Base-by-base conservation (phyloP, 2,329 filamentous ascomycete species). In the Penicillium carneum region DNA sequence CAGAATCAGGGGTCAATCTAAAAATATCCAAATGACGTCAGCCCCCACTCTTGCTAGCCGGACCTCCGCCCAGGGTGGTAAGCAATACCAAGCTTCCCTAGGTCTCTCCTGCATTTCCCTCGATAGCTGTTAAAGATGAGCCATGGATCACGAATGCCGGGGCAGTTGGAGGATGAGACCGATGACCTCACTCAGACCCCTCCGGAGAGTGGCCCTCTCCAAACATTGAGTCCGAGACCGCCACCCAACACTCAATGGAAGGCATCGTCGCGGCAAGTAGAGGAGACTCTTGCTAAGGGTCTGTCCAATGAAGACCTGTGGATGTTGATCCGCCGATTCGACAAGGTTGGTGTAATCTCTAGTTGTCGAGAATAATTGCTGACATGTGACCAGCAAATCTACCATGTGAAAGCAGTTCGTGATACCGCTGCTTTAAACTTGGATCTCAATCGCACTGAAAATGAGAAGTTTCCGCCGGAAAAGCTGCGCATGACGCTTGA, bases 381-480 rank as follows among this genome's bases (percentile, higher is more conserved):
- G 54, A 70, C 59, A 72, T 79, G 68, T 77, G 62, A 36, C n/a
- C 52, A 84, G 85, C 85, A 88, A 85, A 86, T 87, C 75, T 87
- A 87, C 72, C 84, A 87, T 77, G 90, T 95, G 69, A 92, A 90
- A 73, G 86, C 89, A 31, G 86, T 88, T 20, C 77, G 82, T 1
- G 75, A 82, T 47, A 74, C 84, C 3, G 82, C 85, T 1, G 84
- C 89, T 1, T 89, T 88, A 3, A 86, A 88, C 23, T 79, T 96
- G 42, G 92, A 96, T 73, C 83, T 96, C 60, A 92, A 93, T 69
- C 89, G 92, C 57, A 88, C 90, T 4, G 89, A 93, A 23, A 87
- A 93, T 57, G 91, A 95, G 65, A 89, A 92, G 55, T 95, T 95
- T 74, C 91, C 90, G 0, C 91, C 92, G 0, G 91, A 95, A 70